Base-by-base conservation (phyloP, 768 basidiomycete species). In the Tulasnella sp. region DNA sequence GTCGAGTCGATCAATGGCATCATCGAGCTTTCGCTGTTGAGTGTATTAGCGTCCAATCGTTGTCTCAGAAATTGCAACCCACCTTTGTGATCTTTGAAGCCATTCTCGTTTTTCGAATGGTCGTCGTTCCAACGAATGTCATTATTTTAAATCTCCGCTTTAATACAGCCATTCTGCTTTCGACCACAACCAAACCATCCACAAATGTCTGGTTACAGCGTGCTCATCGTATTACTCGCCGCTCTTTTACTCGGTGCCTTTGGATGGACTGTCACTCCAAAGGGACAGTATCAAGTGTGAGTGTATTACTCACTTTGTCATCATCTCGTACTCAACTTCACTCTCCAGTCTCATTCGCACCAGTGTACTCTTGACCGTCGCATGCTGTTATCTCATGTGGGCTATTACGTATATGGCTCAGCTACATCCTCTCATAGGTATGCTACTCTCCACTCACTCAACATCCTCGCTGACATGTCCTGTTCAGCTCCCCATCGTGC, bases 381-480 rank as follows among this genome's bases (percentile, higher is more conserved):
- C 77, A 3, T 82, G 76, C 49, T 92, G 87, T 67, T 98, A 91
- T 69, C 76, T 98, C 59, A 81, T 96, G 79, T 98, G 92, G 92
- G 83, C 83, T 69, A 78, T 93, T 61, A 91, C 92, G n/a, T 98
- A 93, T 67, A 73, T 95, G 63, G 90, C 91, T 1, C 92, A 98
- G 62, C 65, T 95, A 45, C 80, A 96, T 62, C 92, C 92, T 32
- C 73, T 98, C 45, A 79, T 93, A 61, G 68, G 92, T 92, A 57
- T 55, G 78, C 57, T 5, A n/a, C 31, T n/a, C n/a, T n/a, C n/a
- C n/a, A n/a, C n/a, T n/a, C n/a, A n/a, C 33, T 37, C 13, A 15
- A 2, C n/a, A n/a, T 45, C 0, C 8, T 43, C 12, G 12, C 7
- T 7, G 16, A 47, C 7, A 47, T 15, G n/a, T 33, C 44, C 2